Conservation (phyloP, 2,329 filamentous ascomycete genomes). For the Graphilbum ipis-grandicollis region DNA sequence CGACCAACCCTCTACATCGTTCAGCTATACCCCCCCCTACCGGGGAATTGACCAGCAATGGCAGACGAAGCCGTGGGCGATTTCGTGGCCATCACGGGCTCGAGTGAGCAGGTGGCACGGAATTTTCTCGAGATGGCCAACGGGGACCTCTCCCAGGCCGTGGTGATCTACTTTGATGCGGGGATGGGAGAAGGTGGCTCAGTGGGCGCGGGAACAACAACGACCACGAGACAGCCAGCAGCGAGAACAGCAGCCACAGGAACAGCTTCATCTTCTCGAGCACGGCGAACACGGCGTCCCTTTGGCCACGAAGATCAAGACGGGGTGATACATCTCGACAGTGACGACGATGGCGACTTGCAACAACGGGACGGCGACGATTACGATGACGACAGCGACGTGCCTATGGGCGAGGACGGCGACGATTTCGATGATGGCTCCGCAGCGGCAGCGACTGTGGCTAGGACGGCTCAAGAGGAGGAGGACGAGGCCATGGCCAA, state of each 20-base stretch:
- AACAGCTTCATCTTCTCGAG: too few species aligned
- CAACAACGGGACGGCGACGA: conserved; percentile 19
- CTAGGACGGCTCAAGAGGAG: conserved; percentile 44
- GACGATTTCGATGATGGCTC: conserved; percentile 8
- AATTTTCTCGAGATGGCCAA: conserved; percentile 78
- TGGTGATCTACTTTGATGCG: conserved; percentile 80
- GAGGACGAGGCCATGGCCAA: conserved; percentile 90
- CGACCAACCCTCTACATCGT: too few species aligned
- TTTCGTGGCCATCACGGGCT: conserved; percentile 70
- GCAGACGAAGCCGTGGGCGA: conserved; percentile 51
- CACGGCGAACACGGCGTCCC: not conserved
- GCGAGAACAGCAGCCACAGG: conserved; percentile 4
- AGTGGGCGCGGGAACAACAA: not conserved
- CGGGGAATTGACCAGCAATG: conserved; percentile 32
- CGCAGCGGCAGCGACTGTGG: conserved; percentile 21
- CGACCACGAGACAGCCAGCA: conserved; percentile 3
- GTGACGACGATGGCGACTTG: conserved; percentile 49
- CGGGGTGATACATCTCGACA: conserved; percentile 58
- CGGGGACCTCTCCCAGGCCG: conserved; percentile 67
- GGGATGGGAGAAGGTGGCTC: conserved; percentile 40
- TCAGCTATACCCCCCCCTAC: too few species aligned
- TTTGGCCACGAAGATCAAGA: conserved; percentile 31
- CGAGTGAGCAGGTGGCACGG: conserved; percentile 54
- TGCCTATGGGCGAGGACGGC: conserved; percentile 19
- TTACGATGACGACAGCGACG: conserved; percentile 15